Evolutionary conservation across 129 eudicot species (phyloP).

Genomic region (Flaveria trinervia): DNA sequence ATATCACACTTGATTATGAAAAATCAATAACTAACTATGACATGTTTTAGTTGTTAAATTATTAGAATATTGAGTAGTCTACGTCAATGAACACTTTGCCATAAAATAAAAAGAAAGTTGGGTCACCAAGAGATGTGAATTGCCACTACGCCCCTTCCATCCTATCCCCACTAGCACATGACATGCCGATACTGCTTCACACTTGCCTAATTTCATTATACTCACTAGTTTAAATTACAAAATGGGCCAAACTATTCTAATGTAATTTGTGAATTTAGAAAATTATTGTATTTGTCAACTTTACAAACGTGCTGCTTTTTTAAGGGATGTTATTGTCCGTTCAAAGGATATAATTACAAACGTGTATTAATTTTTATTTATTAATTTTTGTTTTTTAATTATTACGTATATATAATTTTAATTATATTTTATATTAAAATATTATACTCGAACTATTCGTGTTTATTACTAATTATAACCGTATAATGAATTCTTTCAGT

Average conservation of each 20-base stretch:
- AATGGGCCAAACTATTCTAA: slow-evolving; percentile 9
- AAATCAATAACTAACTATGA: background rate
- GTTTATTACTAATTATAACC: no score
- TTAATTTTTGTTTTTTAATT: no score
- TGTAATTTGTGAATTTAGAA: background rate
- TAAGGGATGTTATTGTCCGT: no score
- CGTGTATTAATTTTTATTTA: no score
- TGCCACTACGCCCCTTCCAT: slow-evolving; percentile 9
- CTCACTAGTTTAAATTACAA: background rate
- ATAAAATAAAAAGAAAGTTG: slow-evolving; percentile 26
- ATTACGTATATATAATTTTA: no score
- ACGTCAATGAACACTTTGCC: slow-evolving; percentile 29
- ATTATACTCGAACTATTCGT: no score
- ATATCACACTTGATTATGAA: background rate
- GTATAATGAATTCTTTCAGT: no score
- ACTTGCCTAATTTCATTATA: slow-evolving; percentile 13
- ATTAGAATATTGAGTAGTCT: slow-evolving; percentile 24
- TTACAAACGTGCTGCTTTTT: background rate
- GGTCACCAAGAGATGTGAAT: slow-evolving; percentile 27
- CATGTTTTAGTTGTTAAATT: background rate
- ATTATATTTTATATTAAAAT: no score
- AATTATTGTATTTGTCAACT: background rate
- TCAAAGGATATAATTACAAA: no score
- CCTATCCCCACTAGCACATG: slow-evolving; percentile 32
- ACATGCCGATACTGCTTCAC: slow-evolving; percentile 24